Evolutionary conservation across 768 basidiomycete species (phyloP), one percentile per base, ranked within the genome.

Genomic region (Podaxis pistillaris): DNA sequence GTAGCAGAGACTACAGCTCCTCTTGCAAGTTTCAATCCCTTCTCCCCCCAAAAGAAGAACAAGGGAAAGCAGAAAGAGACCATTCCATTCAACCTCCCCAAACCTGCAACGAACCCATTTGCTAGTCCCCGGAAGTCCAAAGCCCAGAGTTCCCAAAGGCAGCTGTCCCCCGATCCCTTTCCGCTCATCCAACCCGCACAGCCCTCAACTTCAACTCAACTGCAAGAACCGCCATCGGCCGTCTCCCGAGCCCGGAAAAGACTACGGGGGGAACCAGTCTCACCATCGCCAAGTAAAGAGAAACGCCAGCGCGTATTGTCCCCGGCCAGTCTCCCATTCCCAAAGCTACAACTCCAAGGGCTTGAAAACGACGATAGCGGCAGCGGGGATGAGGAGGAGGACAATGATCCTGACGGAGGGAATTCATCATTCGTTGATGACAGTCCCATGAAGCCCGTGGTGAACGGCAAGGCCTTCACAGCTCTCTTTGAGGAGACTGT

Each of bases 181-280:
- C 75, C 79, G 36, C 69, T 69, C 24, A 72, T 78, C 55, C 64
- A 75, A 33, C 22, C 65, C 13, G 44, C 60, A 24, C 58, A 64
- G 55, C 54, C 70, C 62, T 61, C 69, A 62, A 37, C 69, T 38
- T 51, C 66, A 9, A 53, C 61, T n/a, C 58, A 64, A 7, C 19
- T 52, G 9, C 47, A 71, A 2, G 69, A 70, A 2, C 75, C 76
- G 9, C 68, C 73, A 41, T 76, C 71, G 54, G 83, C 89, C 12
- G 73, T 92, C 33, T 82, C 81, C 26, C 83, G 89, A 37, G 91
- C 91, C 22, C 84, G 91, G 40, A 93, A 93, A 71, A 87, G 91
- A 60, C 79, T 93, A 17, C 85, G 91, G 36, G 91, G 91, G 28
- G 91, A 93, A 69, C 87, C 87, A 0, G 90, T 93, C 1, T 93